A percentile compares a stretch with the other conserved stretches of the same genome.
Conservation (phyloP, 164 flowering plant species). For the Chimonanthus praecox region DNA sequence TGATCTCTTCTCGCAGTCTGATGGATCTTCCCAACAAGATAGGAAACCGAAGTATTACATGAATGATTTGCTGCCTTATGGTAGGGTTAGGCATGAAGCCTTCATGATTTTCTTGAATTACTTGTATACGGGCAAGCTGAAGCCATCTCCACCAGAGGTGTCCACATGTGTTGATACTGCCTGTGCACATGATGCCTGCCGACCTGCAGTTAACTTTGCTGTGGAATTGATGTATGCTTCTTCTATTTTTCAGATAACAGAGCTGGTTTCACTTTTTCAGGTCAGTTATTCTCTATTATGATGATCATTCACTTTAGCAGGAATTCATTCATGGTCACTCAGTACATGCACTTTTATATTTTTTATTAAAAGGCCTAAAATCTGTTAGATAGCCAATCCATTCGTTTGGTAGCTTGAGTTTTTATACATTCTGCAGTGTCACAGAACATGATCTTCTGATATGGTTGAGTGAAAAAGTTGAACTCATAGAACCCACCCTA, state of each 20-base stretch:
- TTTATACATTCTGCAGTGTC: no score
- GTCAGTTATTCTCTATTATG: conserved; percentile 24
- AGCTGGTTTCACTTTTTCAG: conserved; percentile 64
- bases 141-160: conserved; percentile 49
- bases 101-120: conserved; percentile 53
- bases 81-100: conserved; percentile 60
- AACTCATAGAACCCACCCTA: no score
- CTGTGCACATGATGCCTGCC: conserved; percentile 63
- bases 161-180: conserved; percentile 59
- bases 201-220: conserved; percentile 55
- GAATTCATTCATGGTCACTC: no score
- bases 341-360: no score
- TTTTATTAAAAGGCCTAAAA: no score
- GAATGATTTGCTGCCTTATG: conserved; percentile 49
- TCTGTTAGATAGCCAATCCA: no score
- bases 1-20: conserved; percentile 33
- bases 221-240: conserved; percentile 73
- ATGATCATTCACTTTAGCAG: neutral
- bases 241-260: conserved; percentile 52
- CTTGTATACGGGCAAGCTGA: conserved; percentile 63
- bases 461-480: no score
- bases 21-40: conserved; percentile 27
- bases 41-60: conserved; percentile 43
- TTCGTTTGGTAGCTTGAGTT: no score
- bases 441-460: no score